Percentiles rank a stretch among this genome's conserved stretches.
Evolutionary conservation across 257 asterid genomes (phyloP).

Genomic region (Fraxinus excelsior): DNA sequence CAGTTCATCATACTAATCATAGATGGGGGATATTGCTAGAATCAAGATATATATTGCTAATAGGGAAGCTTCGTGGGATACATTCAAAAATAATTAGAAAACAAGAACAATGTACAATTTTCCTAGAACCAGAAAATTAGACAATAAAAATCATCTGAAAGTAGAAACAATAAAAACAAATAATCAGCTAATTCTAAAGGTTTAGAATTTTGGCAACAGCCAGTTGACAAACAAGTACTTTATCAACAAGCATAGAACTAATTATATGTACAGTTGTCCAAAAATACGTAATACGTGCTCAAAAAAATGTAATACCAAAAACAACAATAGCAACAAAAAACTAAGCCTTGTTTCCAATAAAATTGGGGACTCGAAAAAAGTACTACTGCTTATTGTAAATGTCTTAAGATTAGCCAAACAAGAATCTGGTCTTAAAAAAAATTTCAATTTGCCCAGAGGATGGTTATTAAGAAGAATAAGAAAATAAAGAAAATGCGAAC

Average conservation of each 20-base stretch:
- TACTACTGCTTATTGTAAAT: background rate
- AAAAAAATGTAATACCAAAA: background rate
- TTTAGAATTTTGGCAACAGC: conserved; percentile 23
- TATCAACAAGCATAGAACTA: background rate
- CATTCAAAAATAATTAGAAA: conserved; percentile 4
- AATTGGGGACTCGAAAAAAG: background rate
- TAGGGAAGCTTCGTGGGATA: background rate
- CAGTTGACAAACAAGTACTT: background rate
- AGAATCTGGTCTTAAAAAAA: conserved; percentile 15
- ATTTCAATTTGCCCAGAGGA: conserved; percentile 3
- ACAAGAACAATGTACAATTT: background rate
- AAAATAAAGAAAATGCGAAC: background rate
- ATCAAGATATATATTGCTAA: conserved; percentile 6
- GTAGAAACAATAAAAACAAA: background rate
- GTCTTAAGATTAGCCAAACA: background rate
- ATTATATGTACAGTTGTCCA: background rate
- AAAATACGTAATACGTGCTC: background rate
- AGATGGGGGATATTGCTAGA: conserved; percentile 10
- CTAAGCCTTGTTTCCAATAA: background rate
- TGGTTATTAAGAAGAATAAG: conserved; percentile 7
- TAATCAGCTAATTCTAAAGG: conserved; percentile 17
- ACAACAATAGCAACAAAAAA: background rate
- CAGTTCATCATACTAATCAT: conserved; percentile 17
- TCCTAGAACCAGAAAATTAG: conserved; percentile 4
- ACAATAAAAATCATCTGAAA: conserved; percentile 10